Base-by-base conservation (phyloP, 2,329 filamentous ascomycete genomes). In the Arachnopeziza araneosa region DNA sequence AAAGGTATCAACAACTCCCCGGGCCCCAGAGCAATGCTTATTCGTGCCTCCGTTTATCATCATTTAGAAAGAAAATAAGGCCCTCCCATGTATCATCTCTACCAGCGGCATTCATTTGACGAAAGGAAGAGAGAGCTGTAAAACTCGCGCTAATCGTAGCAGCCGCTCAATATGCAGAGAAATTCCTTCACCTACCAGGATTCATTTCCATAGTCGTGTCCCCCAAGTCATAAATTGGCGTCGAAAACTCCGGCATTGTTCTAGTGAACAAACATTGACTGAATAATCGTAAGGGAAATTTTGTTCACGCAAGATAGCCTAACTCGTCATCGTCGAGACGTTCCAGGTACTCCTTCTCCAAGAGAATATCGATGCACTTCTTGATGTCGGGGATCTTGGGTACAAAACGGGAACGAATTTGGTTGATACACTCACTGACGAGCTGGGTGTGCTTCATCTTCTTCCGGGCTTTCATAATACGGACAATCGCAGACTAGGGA, bases 391-490 rank as follows among this genome's bases (percentile, higher is more conserved):
- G 82, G 30, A 99, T 84, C 78, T 96, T 96, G 50, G 95, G 95
- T 60, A 92, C 87, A 76, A 99, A 99, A 50, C 95, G 90, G 50
- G 86, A 87, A 74, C 90, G 91, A 75, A 99, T 97, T 76, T 98
- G 95, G 71, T 88, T 89, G 74, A 99, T 98, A 24, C 93, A 96
- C 77, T 99, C 95, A 72, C 91, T 88, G 58, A 99, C 92, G 14
- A 99, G 87, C 72, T 95, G 89, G 63, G 88, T 87, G 77, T 99
- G 93, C 84, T 97, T 98, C 91, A 98, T 96, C 79, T 89, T 91
- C 86, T 99, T 98, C 63, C 95, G 89, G 2, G 93, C 96, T 80
- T 99, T 99, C 95, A 99, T 99, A 79, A 99, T 97, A 71, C 95
- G 91, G 60, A 99, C 95, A 75, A 99, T 98, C 24, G 93, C 93